Conservation (phyloP, 2,329 filamentous ascomycete species). For the Aspergillus pseudoglaucus region DNA sequence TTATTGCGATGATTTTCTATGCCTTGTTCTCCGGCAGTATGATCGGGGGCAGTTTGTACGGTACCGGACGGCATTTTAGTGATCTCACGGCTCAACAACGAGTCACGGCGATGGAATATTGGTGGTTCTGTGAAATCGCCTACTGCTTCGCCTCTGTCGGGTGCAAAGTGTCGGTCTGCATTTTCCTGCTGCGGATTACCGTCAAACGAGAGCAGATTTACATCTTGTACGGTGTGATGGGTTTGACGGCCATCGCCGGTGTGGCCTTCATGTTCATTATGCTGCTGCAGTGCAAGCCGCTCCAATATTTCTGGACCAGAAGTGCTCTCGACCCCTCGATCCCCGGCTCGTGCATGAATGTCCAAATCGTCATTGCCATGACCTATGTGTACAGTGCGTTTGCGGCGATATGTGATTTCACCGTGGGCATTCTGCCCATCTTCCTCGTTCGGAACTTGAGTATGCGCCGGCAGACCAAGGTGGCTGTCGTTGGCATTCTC, state of each 20-base stretch:
- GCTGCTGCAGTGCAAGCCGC: conserved; percentile 48
- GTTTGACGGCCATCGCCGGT: conserved; percentile 39
- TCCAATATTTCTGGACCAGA: conserved; percentile 45
- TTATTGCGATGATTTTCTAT: conserved; percentile 22
- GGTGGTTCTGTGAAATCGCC: conserved; percentile 49
- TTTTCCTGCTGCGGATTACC: conserved; percentile 49
- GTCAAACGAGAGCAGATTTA: conserved; percentile 41
- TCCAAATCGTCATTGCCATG: conserved; percentile 27
- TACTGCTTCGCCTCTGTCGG: conserved; percentile 44
- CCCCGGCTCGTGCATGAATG: conserved; percentile 39
- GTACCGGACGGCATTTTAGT: conserved; percentile 19
- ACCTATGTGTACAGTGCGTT: conserved; percentile 30
- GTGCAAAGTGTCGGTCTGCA: conserved; percentile 47
- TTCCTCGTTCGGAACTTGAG: conserved; percentile 51
- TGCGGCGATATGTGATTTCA: conserved; percentile 43
- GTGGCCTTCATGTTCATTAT: conserved; percentile 47
- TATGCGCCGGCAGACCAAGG: conserved; percentile 48
- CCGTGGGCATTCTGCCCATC: conserved; percentile 47
- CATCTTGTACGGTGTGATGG: conserved; percentile 43
- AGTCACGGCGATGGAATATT: conserved; percentile 18
- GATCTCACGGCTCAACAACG: not conserved
- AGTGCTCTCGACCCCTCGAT: conserved; percentile 16
- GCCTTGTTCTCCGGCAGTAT: conserved; percentile 24
- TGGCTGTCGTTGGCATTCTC: conserved; percentile 48
- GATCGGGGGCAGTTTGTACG: conserved; percentile 24